A percentile compares a stretch with the other conserved stretches of the same genome.
These are phyloP conservation scores for Santalum album DNA, from an alignment of 164 flowering plant species.

Conservation along the genomic window DNA sequence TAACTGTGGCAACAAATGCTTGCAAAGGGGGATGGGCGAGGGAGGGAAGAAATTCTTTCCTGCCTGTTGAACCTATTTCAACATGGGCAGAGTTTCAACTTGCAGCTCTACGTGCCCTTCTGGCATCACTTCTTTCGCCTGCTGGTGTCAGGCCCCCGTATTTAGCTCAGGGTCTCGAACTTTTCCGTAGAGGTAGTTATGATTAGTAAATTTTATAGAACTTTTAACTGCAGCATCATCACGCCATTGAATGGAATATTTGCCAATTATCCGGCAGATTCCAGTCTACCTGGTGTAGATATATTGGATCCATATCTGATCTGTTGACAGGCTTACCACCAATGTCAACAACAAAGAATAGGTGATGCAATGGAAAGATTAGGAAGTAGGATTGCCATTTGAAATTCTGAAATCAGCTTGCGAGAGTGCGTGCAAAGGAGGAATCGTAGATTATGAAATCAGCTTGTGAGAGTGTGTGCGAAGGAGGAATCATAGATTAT, in stretches of 20 bases:
- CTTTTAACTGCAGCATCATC: not conserved
- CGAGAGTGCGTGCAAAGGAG: too few species aligned
- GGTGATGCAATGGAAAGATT: too few species aligned
- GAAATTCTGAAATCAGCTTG: too few species aligned
- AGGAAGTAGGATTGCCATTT: too few species aligned
- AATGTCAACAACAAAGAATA: too few species aligned
- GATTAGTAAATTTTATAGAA: not conserved
- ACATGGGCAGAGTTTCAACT: slow-evolving; percentile 57
- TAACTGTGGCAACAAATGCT: slow-evolving; percentile 43
- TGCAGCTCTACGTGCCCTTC: slow-evolving; percentile 64
- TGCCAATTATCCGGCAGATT: too few species aligned
- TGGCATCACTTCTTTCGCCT: slow-evolving; percentile 78
- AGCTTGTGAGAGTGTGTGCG: too few species aligned
- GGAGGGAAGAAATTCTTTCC: slow-evolving; percentile 19
- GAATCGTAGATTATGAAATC: too few species aligned
- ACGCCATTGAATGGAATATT: not conserved
- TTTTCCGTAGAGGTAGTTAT: slow-evolving; percentile 63
- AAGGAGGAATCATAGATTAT: too few species aligned
- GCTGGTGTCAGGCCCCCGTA: slow-evolving; percentile 50
- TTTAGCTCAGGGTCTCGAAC: slow-evolving; percentile 62
- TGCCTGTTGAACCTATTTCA: slow-evolving; percentile 19
- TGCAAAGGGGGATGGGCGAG: slow-evolving; percentile 43
- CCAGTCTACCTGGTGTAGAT: too few species aligned
- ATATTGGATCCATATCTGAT: too few species aligned
- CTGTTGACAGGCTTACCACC: too few species aligned